phyloP scores from a whole-genome alignment of 2,329 filamentous ascomycete genomes.

The Aspergillus sp. region DNA sequence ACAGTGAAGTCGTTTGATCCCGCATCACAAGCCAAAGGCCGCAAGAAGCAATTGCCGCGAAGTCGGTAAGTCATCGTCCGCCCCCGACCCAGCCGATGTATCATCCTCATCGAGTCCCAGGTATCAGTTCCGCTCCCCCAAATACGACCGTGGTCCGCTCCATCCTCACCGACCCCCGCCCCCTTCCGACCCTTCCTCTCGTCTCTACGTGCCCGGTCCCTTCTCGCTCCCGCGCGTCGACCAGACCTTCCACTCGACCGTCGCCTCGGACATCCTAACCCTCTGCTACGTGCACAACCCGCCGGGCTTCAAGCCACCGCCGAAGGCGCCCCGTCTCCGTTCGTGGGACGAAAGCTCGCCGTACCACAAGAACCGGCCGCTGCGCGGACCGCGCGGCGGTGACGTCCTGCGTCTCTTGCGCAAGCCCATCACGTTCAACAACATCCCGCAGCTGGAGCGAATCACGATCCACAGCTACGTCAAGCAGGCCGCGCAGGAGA shows the following conservation, averaged over 20 bases:
- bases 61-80: constrained; percentile 49
- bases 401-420: constrained; percentile 54
- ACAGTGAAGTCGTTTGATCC: constrained; percentile 51
- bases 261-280: constrained; percentile 83
- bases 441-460: constrained; percentile 77
- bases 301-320: constrained; percentile 65
- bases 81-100: constrained; percentile 1
- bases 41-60: constrained; percentile 46
- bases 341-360: constrained; percentile 87
- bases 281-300: constrained; percentile 84
- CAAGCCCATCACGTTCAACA: constrained; percentile 70
- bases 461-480: constrained; percentile 78
- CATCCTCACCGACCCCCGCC: constrained; percentile 91
- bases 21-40: constrained; percentile 44
- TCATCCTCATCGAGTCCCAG: constrained; percentile 45
- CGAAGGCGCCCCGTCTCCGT: constrained; percentile 67
- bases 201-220: constrained; percentile 84
- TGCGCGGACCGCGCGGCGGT: constrained; percentile 79
- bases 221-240: constrained; percentile 84
- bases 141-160: constrained; percentile 89
- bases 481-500: constrained; percentile 65
- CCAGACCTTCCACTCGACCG: constrained; percentile 84
- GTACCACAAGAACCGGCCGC: constrained; percentile 88
- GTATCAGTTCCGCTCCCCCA: constrained; percentile 92
- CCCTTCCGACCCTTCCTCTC: constrained; percentile 80